These are phyloP conservation scores for Trichomonas vaginalis DNA, from an alignment of 208 protist genomes.

Conservation along the genomic window DNA sequence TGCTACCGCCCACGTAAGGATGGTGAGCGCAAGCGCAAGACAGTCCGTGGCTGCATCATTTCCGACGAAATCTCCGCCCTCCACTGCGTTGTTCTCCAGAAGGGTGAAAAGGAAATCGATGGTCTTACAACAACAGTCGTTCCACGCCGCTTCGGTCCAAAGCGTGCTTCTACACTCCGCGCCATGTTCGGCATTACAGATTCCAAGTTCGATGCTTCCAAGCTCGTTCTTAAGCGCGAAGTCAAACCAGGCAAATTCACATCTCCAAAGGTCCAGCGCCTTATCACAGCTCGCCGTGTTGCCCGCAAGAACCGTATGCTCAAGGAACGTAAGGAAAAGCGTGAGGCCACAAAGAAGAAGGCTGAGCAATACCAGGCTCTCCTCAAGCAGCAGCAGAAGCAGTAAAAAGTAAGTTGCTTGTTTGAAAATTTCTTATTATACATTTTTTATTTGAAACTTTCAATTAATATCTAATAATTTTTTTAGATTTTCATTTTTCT, in stretches of 20 bases:
- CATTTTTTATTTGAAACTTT: too few relatives aligned
- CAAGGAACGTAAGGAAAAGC: slow-evolving; percentile 23
- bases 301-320: slow-evolving; percentile 39
- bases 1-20: too few relatives aligned
- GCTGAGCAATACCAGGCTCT: slow-evolving; percentile 35
- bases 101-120: too few relatives aligned
- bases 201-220: slow-evolving; percentile 74
- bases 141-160: slow-evolving; percentile 88
- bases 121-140: slow-evolving; percentile 44
- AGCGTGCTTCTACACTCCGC: slow-evolving; percentile 94
- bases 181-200: slow-evolving; percentile 77
- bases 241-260: slow-evolving; percentile 79
- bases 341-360: slow-evolving; percentile 24
- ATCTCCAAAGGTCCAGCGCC: slow-evolving; percentile 95
- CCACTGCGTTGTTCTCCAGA: too few relatives aligned
- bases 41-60: too few relatives aligned
- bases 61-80: too few relatives aligned
- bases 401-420: too few relatives aligned
- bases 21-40: too few relatives aligned
- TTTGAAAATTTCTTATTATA: too few relatives aligned
- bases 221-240: slow-evolving; percentile 83
- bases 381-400: not conserved
- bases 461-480: too few relatives aligned
- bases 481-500: too few relatives aligned
- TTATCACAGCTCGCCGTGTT: slow-evolving; percentile 56